A percentile compares a stretch with the other conserved stretches of the same genome.
Conservation (phyloP, 1,284 basidiomycete species). For the Apiotrichum mycotoxinovorans region DNA sequence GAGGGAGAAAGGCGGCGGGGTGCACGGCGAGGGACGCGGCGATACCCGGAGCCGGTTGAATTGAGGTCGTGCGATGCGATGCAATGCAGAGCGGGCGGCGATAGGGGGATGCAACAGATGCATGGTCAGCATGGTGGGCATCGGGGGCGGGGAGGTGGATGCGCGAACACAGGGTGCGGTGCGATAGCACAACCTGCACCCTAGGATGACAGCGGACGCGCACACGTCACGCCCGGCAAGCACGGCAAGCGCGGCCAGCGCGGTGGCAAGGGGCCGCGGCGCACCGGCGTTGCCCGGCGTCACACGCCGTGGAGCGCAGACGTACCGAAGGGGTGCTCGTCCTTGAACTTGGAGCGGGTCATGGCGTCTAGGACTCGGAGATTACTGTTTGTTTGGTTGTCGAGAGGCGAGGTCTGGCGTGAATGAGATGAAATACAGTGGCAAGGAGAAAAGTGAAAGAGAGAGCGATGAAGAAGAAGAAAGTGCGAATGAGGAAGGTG, state of each 20-base stretch:
- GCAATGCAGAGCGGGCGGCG: no score
- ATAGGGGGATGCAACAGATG: no score
- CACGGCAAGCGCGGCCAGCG: not conserved
- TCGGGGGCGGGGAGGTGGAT: no score
- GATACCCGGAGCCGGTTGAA: no score
- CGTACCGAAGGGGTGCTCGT: slow-evolving; percentile 97
- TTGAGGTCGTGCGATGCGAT: no score
- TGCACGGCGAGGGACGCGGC: not conserved
- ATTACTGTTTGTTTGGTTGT: not conserved
- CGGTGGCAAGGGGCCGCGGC: not conserved
- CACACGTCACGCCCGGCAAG: not conserved
- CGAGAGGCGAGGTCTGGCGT: not conserved
- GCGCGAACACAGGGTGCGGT: no score
- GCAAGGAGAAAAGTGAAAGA: not conserved
- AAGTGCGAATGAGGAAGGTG: no score
- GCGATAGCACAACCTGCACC: no score
- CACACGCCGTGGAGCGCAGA: slow-evolving; percentile 20
- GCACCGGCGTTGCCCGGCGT: not conserved
- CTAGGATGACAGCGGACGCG: no score
- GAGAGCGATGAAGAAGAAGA: no score
- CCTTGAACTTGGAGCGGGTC: slow-evolving; percentile 99
- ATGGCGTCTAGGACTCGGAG: slow-evolving; percentile 25
- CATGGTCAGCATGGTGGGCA: no score
- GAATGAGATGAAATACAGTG: not conserved
- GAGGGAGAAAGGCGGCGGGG: not conserved